Evolutionary conservation across 352 stramenopile species (phyloP), one percentile per base, ranked within the genome.

Genomic region (Phytophthora agathidicida): DNA sequence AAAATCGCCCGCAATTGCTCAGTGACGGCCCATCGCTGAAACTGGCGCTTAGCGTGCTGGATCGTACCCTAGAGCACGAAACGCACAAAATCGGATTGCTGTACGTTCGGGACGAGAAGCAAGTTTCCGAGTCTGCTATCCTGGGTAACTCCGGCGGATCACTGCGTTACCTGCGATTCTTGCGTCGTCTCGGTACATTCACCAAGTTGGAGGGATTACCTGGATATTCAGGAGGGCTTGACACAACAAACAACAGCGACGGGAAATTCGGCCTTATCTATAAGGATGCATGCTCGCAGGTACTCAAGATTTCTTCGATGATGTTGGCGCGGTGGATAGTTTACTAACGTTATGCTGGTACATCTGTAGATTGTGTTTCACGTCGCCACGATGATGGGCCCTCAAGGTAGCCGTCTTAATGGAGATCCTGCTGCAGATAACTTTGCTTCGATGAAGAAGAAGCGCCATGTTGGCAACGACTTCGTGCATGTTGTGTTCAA

Each of bases 401-500:
- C 78, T 0, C 47, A 68, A 31, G 37, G 14, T 27, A 46, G 23
- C 4, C 23, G 9, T 5, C 22, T 46, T 27, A 13, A 38, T 16
- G 22, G 27, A 5, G 23, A 19, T 48, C 20, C 36, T 35, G 22
- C 23, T 22, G 32, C 33, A 17, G 50, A 54, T 5, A 68, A 31
- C 6, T 67, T 75, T 22, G 38, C 58, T 4, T 59, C 60, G 5
- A 89, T 89, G 76, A 83, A 87, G 68, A 94, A 96, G 60, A 96
- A 96, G 56, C 80, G 87, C 4, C 87, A 95, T 59, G 91, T 96
- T 63, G 87, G 87, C 27, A 96, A 96, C 48, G 87, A 96, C 44
- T 95, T 95, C 51, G 86, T 96, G 2, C 86, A 96, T 39, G 73
- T 96, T 4, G 61, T 95, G 3, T 96, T 93, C 61, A 89, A 94